These are phyloP conservation scores for Penicillium sp. DNA, from an alignment of 2,329 filamentous ascomycete genomes.

Conservation along the genomic window DNA sequence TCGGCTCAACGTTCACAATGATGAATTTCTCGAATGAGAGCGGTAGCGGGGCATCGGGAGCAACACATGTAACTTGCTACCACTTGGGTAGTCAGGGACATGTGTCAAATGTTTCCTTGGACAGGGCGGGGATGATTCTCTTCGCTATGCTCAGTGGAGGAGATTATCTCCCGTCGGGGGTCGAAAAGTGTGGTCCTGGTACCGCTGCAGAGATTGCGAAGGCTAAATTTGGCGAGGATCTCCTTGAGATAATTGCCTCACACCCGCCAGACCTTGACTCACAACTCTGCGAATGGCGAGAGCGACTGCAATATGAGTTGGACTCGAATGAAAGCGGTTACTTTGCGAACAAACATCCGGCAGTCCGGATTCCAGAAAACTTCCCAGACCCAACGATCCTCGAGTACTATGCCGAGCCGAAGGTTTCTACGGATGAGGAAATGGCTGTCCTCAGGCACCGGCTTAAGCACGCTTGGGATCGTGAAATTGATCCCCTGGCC, in stretches of 20 bases:
- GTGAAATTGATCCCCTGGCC: conserved; percentile 67
- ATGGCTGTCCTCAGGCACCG: conserved; percentile 61
- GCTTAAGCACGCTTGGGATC: conserved; percentile 63
- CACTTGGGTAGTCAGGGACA: conserved; percentile 52
- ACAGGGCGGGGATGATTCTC: conserved; percentile 88
- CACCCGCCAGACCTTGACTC: conserved; percentile 36
- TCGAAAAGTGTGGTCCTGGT: conserved; percentile 85
- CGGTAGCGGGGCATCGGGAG: conserved; percentile 63
- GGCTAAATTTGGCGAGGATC: conserved; percentile 80
- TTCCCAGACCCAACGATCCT: conserved; percentile 84
- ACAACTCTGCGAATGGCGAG: conserved; percentile 70
- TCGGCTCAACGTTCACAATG: conserved; percentile 80
- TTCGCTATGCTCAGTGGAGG: conserved; percentile 95
- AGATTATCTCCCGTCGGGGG: conserved; percentile 88
- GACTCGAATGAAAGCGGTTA: conserved; percentile 80
- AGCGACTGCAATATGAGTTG: conserved; percentile 74
- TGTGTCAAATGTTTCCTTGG: conserved; percentile 57
- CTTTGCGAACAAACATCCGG: conserved; percentile 78
- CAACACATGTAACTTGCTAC: conserved; percentile 87
- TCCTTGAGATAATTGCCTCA: conserved; percentile 68
- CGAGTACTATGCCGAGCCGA: conserved; percentile 85
- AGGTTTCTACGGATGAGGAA: conserved; percentile 70
- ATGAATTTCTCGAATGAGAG: conserved; percentile 83
- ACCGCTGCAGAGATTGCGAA: conserved; percentile 87
- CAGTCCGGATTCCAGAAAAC: conserved; percentile 74